Evolutionary conservation across 2,329 filamentous ascomycete genomes (phyloP).

Genomic region (Fusarium sp.): DNA sequence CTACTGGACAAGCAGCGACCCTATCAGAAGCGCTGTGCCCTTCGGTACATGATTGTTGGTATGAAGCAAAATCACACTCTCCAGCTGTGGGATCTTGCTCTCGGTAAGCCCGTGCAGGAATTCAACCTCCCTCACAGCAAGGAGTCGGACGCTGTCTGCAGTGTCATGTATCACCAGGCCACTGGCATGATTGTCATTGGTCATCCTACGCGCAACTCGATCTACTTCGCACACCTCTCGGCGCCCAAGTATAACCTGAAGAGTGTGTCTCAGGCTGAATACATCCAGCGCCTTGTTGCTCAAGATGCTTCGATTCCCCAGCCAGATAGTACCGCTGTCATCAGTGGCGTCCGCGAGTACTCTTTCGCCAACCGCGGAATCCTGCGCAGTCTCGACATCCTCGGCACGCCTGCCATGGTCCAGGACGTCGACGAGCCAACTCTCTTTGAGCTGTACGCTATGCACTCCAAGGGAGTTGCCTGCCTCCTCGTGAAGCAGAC

Average conservation of each 20-base stretch:
- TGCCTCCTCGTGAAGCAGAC: constrained; percentile 86
- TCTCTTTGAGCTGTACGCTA: constrained; percentile 94
- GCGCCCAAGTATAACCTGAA: constrained; percentile 91
- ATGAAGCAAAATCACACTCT: constrained; percentile 99
- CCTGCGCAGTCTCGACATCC: constrained; percentile 89
- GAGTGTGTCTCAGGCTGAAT: constrained; percentile 87
- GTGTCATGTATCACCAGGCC: constrained; percentile 90
- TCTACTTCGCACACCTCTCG: constrained; percentile 96
- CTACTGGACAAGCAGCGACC: constrained; percentile 96
- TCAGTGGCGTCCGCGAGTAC: constrained; percentile 96
- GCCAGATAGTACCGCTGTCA: constrained; percentile 94
- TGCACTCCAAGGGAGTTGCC: constrained; percentile 98
- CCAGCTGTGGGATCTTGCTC: constrained; percentile 96
- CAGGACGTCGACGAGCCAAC: constrained; percentile 76
- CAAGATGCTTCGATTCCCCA: constrained; percentile 80
- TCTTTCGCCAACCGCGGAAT: constrained; percentile 89
- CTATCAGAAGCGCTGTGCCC: constrained; percentile 87
- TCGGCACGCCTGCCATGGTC: constrained; percentile 75
- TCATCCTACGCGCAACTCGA: constrained; percentile 95
- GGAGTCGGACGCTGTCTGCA: constrained; percentile 98
- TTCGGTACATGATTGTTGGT: constrained; percentile 95
- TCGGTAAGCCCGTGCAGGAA: constrained; percentile 96
- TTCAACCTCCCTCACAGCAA: constrained; percentile 96
- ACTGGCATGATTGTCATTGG: constrained; percentile 95
- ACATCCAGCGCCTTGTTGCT: constrained; percentile 80